These are phyloP conservation scores for Xylaria sp. DNA, from an alignment of 2,329 filamentous ascomycete genomes.

Conservation along the genomic window DNA sequence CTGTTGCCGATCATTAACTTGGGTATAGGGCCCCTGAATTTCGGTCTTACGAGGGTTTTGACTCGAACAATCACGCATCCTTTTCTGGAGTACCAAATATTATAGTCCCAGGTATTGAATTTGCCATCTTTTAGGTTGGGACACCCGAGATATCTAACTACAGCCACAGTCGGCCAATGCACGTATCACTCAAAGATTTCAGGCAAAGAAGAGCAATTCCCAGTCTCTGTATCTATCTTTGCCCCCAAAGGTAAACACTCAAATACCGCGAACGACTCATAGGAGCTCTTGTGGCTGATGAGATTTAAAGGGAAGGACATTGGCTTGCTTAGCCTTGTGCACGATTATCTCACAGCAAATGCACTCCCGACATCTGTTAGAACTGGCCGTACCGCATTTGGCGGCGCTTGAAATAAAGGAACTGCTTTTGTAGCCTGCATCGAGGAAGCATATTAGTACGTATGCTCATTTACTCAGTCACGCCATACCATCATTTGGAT, in stretches of 20 bases:
- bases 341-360: conserved; percentile 15
- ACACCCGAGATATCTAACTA: conserved; percentile 10
- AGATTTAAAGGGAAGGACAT: conserved; percentile 13
- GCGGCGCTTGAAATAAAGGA: not conserved
- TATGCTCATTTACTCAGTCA: no score
- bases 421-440: no score
- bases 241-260: conserved; percentile 16
- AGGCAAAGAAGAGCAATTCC: conserved; percentile 14
- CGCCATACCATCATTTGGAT: not conserved
- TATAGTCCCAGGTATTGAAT: conserved; percentile 14
- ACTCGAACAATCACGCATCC: conserved; percentile 14
- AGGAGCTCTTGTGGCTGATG: not conserved
- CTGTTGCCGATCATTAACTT: not conserved
- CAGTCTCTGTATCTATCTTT: conserved; percentile 17
- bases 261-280: not conserved
- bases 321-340: conserved; percentile 16
- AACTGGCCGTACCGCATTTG: conserved; percentile 11
- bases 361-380: conserved; percentile 16
- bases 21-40: conserved; percentile 3
- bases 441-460: no score
- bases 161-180: conserved; percentile 14
- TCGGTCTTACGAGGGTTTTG: conserved; percentile 17
- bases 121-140: not conserved
- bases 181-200: conserved; percentile 12
- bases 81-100: conserved; percentile 13